Base-by-base conservation (phyloP, 768 basidiomycete genomes). In the Mycena crocata region DNA sequence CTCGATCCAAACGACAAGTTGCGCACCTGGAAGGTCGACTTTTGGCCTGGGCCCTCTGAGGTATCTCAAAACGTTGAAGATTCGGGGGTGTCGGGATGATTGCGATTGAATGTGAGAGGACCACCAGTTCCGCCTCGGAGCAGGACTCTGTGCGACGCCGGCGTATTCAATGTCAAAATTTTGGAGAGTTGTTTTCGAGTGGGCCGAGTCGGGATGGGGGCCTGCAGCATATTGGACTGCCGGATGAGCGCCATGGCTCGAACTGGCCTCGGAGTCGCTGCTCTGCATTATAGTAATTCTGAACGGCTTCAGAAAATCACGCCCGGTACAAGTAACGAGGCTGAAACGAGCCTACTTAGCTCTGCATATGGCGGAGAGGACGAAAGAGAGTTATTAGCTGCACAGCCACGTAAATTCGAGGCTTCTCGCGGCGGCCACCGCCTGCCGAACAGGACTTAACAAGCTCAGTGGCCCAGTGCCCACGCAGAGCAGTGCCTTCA, bases 1-100 rank as follows among this genome's bases (percentile, higher is more conserved):
- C 57, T 17, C 23, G 34, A 49, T 40, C n/a, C 13, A 19, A 39
- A 14, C 19, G 31, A 75, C 24, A 21, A 8, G 1, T 10, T 32
- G 24, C 85, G 57, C 68, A 86, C 85, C 77, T 82, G 82, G 74
- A 77, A 87, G 71, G 79, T 86, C 72, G 71, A 82, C 74, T 80
- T 87, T 85, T 21, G 89, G 90, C 39, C 86, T 77, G 1, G 91
- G 92, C 6, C 92, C 92, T 73, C 85, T 83, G 49, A 87, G 59
- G 71, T 89, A 89, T 10, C 69, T 52, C 14, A 76, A 15, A 28
- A 71, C 48, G 19, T 70, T 73, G 39, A 56, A 64, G 24, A 77
- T 23, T n/a, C 63, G 68, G 30, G 57, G 61, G 31, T 69, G 63
- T 6, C 69, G 67, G 10, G 73, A 69, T 23, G 78, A 57, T 30